Evolutionary conservation across 495 filamentous ascomycete genomes (phyloP), one percentile per base, ranked within the genome.

Genomic region (Parathielavia hyrcaniae): DNA sequence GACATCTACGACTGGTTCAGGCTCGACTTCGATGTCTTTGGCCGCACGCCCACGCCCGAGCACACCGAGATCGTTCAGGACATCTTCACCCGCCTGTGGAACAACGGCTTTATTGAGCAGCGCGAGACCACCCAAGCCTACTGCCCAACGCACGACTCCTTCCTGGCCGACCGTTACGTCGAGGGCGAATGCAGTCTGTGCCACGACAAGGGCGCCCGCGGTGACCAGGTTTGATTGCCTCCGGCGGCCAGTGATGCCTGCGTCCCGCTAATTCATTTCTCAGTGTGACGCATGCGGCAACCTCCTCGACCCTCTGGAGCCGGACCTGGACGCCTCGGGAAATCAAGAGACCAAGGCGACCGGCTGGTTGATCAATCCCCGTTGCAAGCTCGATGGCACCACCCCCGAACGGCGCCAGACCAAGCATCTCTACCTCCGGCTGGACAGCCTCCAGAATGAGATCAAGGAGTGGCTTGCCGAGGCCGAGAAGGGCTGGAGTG

Each of bases 141-240:
- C 75, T 97, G 92, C 69, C 84, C 90, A 59, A 79, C 83, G 32
- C 91, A 97, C 70, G 75, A 83, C 17, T 84, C 84, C 22, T 97
- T 96, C 77, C 69, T 97, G 51, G 91, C 92, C 20, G 92, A 97
- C 71, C 88, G 92, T 41, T 97, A 88, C 67, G 90, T 97, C 19
- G 91, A 96, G 74, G 91, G 91, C 17, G 86, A 85, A 61, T 97
- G 91, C 73, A 82, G 55, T 57, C 45, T 61, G 34, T 97, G 88
- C 73, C 79, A 79, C 52, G 90, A 91, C 70, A 78, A 83, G 41
- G 91, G 91, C 67, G 91, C 91, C 34, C 81, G 88, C 49, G 89
- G 89, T 56, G 74, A 75, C 58, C 74, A 62, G 50, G 50, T 59
- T 48, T 54, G 55, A 53, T 19, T 44, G 45, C 11, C 26, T 19